phyloP scores from a whole-genome alignment of 192 early-diverging fungal species.

The Mortierella alpina region DNA sequence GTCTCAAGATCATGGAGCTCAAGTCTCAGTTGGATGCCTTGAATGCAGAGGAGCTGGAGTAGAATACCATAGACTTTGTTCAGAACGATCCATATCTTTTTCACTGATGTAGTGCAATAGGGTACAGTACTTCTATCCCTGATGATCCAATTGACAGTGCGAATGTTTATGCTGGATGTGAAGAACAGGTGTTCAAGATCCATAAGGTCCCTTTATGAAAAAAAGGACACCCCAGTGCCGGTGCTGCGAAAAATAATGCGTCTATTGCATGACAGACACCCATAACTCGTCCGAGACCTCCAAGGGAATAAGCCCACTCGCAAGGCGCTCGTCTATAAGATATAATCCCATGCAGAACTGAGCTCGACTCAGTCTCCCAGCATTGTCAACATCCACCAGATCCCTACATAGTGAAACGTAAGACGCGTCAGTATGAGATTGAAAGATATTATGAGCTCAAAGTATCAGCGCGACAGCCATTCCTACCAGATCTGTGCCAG shows the following conservation, averaged over 20 bases:
- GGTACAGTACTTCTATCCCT: no score
- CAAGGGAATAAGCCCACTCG: conserved; percentile 47
- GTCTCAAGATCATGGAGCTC: conserved; percentile 55
- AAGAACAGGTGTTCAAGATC: not conserved
- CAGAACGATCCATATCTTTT: not conserved
- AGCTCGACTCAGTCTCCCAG: conserved; percentile 46
- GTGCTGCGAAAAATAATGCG: no score
- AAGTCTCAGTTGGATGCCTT: conserved; percentile 48
- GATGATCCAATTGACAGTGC: no score
- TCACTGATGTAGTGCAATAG: not conserved
- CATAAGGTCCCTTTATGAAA: not conserved
- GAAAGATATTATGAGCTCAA: not conserved
- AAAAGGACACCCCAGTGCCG: not conserved
- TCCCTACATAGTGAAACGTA: conserved; percentile 28
- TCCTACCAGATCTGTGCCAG: conserved; percentile 56
- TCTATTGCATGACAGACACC: conserved; percentile 45
- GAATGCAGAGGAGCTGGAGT: conserved; percentile 48
- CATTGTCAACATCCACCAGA: conserved; percentile 53
- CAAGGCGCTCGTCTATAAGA: conserved; percentile 61
- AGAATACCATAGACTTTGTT: not conserved
- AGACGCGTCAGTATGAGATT: not conserved
- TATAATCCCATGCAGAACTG: conserved; percentile 60
- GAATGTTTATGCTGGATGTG: not conserved
- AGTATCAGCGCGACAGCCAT: not conserved
- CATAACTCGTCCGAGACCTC: conserved; percentile 50